Evolutionary conservation across 176 grass and related monocot species (phyloP).

Genomic region (Phyllostachys edulis): DNA sequence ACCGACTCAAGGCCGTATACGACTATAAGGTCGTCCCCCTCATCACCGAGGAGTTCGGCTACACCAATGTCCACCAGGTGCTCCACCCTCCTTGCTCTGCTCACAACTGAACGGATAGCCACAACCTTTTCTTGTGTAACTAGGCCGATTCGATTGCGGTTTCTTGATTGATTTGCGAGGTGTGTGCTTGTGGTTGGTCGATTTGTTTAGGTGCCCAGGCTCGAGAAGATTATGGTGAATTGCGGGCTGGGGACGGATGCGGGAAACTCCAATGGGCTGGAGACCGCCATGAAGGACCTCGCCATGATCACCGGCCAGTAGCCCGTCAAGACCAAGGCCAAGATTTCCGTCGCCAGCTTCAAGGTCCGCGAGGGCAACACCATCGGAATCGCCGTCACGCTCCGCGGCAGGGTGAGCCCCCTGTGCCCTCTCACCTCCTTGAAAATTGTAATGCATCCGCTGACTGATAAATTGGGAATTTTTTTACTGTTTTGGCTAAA

Average conservation of each 20-base stretch:
- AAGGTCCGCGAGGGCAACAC: conserved; percentile 81
- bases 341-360: conserved; percentile 84
- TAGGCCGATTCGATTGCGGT: neutral
- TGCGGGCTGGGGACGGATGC: conserved; percentile 83
- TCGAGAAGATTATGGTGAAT: conserved; percentile 88
- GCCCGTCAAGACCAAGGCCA: conserved; percentile 82
- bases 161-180: neutral
- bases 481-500: too few relatives aligned
- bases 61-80: too few relatives aligned
- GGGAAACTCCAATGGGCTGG: conserved; percentile 77
- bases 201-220: conserved; percentile 60
- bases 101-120: neutral
- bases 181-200: neutral
- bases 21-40: too few relatives aligned
- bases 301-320: conserved; percentile 72
- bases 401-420: conserved; percentile 68
- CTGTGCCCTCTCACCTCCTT: neutral
- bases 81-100: conserved; percentile 3
- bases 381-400: conserved; percentile 79
- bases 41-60: too few relatives aligned
- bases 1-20: too few relatives aligned
- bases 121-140: neutral
- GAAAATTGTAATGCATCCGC: neutral
- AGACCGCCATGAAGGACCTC: conserved; percentile 78
- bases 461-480: neutral